Percentiles rank a stretch among this genome's conserved stretches.
Conservation (phyloP, 2,329 filamentous ascomycete genomes). For the Pseudopithomyces chartarum region DNA sequence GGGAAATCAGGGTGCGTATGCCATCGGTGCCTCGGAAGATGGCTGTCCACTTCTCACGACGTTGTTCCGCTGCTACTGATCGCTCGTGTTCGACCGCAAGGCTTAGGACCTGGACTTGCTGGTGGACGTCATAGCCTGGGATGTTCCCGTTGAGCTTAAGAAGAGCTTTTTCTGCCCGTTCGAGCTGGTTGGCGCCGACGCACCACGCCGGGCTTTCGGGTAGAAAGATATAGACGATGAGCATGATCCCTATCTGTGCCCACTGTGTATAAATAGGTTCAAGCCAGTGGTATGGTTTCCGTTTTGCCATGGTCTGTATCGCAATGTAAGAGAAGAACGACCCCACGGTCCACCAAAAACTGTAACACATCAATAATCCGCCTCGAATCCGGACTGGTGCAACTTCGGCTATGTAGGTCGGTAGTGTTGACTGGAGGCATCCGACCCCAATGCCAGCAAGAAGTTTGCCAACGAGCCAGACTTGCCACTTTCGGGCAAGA, state of each 20-base stretch:
- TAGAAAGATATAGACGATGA: not conserved
- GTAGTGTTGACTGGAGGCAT: not conserved
- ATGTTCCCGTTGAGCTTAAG: not conserved
- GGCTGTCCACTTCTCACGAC: not conserved
- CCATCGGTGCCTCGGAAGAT: constrained; percentile 45
- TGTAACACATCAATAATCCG: not conserved
- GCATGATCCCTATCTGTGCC: not conserved
- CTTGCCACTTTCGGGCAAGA: not conserved
- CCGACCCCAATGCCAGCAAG: not conserved
- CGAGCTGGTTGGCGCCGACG: not conserved
- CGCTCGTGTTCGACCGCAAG: not conserved
- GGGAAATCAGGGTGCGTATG: constrained; percentile 45
- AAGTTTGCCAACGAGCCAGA: not conserved
- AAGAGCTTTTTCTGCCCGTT: not conserved
- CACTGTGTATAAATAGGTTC: not conserved
- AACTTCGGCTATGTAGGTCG: not conserved
- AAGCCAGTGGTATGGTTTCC: not conserved
- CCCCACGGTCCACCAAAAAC: not conserved
- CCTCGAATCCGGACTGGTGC: not conserved
- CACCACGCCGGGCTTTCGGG: not conserved
- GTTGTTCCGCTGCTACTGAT: not conserved
- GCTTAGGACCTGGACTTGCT: not conserved
- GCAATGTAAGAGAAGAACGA: not conserved
- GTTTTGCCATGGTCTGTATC: not conserved
- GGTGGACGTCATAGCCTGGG: not conserved